Evolutionary conservation across 78 protist genomes (phyloP).

Genomic region (Dictyostelium brefeldianum): DNA sequence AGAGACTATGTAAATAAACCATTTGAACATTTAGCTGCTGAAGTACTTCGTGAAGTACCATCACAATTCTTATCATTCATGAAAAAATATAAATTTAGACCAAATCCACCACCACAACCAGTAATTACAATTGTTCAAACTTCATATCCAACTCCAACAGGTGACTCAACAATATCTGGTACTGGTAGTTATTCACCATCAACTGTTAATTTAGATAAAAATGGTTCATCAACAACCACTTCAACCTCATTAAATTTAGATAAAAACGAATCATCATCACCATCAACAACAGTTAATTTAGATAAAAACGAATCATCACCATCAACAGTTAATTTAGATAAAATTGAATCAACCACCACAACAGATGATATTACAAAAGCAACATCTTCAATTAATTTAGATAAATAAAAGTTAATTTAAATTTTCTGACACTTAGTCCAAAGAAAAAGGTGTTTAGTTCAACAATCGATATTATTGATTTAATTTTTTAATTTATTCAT

Average conservation of each 20-base stretch:
- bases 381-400: too few species aligned
- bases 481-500: too few species aligned
- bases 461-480: too few species aligned
- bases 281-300: background rate
- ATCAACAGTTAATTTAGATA: too few species aligned
- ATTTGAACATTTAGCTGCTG: constrained; percentile 50
- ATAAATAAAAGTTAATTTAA: too few species aligned
- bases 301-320: too few species aligned
- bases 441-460: too few species aligned
- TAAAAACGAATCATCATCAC: background rate
- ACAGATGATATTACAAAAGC: too few species aligned
- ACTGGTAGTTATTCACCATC: too few species aligned
- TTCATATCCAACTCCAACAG: background rate
- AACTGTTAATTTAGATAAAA: background rate
- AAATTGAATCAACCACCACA: too few species aligned
- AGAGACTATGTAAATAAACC: constrained; percentile 26
- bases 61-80: constrained; percentile 32
- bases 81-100: constrained; percentile 19
- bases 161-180: too few species aligned
- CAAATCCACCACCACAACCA: constrained; percentile 55
- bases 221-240: background rate
- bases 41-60: constrained; percentile 77
- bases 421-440: too few species aligned
- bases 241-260: background rate
- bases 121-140: background rate